Evolutionary conservation across 345 rosid species (phyloP), one percentile per base, ranked within the genome.

Genomic region (Hevea brasiliensis): DNA sequence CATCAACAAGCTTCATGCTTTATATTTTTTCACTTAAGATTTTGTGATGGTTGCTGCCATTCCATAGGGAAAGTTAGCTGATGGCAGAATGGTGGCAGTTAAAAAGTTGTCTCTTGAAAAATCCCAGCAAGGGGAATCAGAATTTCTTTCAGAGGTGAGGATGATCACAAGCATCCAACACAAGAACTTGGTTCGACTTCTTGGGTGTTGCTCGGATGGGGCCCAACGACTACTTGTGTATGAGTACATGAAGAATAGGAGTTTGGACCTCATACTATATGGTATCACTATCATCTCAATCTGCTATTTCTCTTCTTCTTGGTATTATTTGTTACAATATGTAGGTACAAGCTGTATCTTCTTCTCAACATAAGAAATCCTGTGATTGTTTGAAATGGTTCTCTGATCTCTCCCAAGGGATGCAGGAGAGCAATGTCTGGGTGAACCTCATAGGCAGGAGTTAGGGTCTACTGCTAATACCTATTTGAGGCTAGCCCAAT

Each of bases 161-260:
- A 76, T 89, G 90, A 88, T 89, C 78, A 89, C 94, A 35, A 88
- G 92, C 77, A 89, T 88, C 75, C 92, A 89, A 68, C 94, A 86
- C 79, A 89, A 85, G 81, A 89, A 89, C 74, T 79, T 89, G 48
- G 94, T 89, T 70, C 85, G 85, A 20, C 90, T 89, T 67, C 74
- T 89, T 0, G 94, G 94, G 5, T 86, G 90, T 70, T 89, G 94
- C 80, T 75, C 88, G 0, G 88, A 84, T 68, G 94, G 91, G 8
- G 59, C 84, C 32, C 94, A 89, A 42, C 75, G 94, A 7, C 26
- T 89, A 1, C 89, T 89, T 21, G 92, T 89, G 6, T 89, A 89
- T 59, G 94, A 89, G 67, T 87, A 80, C 76, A 77, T 87, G 88
- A 82, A 87, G 81, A 87, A 89, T 68, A 73, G 84, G 68, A 87